phyloP scores from a whole-genome alignment of 345 rosid species.

The Laguncularia racemosa region DNA sequence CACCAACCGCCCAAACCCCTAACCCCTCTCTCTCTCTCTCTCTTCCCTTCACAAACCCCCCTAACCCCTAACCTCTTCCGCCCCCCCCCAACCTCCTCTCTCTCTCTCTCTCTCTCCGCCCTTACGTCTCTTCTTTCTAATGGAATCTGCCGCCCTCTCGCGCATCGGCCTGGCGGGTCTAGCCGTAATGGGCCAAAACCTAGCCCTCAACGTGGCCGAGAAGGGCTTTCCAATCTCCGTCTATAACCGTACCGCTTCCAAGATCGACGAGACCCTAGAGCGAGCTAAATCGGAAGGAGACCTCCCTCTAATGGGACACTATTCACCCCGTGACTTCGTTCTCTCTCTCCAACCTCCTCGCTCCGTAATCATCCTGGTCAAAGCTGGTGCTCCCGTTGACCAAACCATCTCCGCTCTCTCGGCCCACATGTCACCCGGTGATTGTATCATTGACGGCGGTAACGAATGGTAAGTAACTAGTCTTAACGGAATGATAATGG shows the following conservation, averaged over 20 bases:
- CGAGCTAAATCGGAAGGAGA: constrained; percentile 67
- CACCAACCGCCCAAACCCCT: background rate
- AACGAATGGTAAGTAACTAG: constrained; percentile 60
- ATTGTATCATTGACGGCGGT: constrained; percentile 88
- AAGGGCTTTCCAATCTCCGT: constrained; percentile 95
- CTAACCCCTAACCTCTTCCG: constrained; percentile 2
- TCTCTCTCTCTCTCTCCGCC: constrained; percentile 2
- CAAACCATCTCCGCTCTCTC: constrained; percentile 80
- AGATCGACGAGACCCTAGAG: constrained; percentile 77
- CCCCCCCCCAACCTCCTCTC: background rate
- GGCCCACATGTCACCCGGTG: constrained; percentile 75
- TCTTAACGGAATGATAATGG: too few relatives aligned
- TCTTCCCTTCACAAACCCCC: background rate
- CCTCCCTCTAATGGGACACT: constrained; percentile 70
- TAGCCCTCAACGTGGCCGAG: constrained; percentile 87
- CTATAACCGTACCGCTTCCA: constrained; percentile 82
- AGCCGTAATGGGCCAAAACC: constrained; percentile 99
- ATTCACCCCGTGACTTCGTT: constrained; percentile 77
- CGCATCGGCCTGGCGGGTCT: constrained; percentile 90
- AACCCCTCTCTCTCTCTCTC: constrained; percentile 33
- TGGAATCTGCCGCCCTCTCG: constrained; percentile 52
- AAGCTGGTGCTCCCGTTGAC: constrained; percentile 91
- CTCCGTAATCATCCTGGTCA: constrained; percentile 91
- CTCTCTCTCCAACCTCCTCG: constrained; percentile 82
- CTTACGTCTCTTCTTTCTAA: constrained; percentile 27